phyloP scores from a whole-genome alignment of 352 stramenopile genomes.

The Pythium biforme region DNA sequence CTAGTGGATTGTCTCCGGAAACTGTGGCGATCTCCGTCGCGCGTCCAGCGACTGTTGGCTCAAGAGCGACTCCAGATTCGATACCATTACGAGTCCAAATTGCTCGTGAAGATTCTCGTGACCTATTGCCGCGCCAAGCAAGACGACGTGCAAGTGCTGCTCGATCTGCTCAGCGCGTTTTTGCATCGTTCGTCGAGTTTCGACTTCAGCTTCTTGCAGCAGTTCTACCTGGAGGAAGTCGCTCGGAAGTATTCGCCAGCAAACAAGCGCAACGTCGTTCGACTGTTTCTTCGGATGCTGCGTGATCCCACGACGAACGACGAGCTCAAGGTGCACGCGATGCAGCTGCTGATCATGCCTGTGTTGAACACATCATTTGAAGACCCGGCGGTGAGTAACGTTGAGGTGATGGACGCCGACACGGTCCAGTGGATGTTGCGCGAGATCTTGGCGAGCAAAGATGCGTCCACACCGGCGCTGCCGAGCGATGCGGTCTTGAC shows the following conservation, averaged over 20 bases:
- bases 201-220: constrained; percentile 94
- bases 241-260: constrained; percentile 52
- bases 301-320: constrained; percentile 54
- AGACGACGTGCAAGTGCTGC: constrained; percentile 94
- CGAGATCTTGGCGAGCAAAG: constrained; percentile 86
- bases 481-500: constrained; percentile 68
- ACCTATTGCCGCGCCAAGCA: constrained; percentile 90
- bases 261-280: constrained; percentile 86
- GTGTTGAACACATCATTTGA: constrained; percentile 89
- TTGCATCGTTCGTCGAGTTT: constrained; percentile 87
- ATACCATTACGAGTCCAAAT: constrained; percentile 94
- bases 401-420: constrained; percentile 83
- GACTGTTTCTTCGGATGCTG: constrained; percentile 89
- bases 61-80: constrained; percentile 84
- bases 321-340: constrained; percentile 91
- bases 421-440: constrained; percentile 88
- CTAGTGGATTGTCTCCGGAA: constrained; percentile 94
- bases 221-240: constrained; percentile 88
- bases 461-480: constrained; percentile 21
- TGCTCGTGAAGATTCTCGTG: constrained; percentile 95
- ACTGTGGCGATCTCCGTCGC: constrained; percentile 91
- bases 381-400: constrained; percentile 71
- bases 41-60: constrained; percentile 62
- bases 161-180: constrained; percentile 95
- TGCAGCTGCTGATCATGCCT: constrained; percentile 94